A percentile compares a stretch with the other conserved stretches of the same genome.
These are phyloP conservation scores for Colletotrichum liriopes DNA, from an alignment of 2,329 filamentous ascomycete genomes.

Conservation along the genomic window DNA sequence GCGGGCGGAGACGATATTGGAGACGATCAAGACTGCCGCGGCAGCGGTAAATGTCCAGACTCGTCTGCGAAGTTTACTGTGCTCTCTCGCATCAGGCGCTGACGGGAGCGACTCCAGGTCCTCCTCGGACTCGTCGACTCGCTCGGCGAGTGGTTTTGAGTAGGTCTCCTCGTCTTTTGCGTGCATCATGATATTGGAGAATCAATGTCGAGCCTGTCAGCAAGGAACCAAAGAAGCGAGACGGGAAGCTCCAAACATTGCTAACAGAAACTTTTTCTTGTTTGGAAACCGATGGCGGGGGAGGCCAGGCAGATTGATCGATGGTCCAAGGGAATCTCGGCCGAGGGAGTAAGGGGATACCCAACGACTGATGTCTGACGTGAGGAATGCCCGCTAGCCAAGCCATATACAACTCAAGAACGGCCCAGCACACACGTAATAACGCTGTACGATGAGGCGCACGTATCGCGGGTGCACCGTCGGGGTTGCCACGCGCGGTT, in stretches of 20 bases:
- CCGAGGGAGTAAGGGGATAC: constrained; percentile 30
- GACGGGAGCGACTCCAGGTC: constrained; percentile 40
- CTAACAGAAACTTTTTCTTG: neutral
- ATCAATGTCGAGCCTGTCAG: neutral
- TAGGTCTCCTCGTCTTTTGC: constrained; percentile 29
- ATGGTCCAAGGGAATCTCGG: constrained; percentile 9
- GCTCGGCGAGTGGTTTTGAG: constrained; percentile 38
- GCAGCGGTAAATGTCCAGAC: constrained; percentile 19
- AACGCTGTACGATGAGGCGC: constrained; percentile 16
- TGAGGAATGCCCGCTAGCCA: constrained; percentile 21
- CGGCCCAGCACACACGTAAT: neutral
- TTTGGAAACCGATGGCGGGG: neutral
- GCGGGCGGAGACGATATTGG: constrained; percentile 43
- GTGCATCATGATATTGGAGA: constrained; percentile 37
- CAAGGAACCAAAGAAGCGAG: neutral
- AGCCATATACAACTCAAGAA: neutral
- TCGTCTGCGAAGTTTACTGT: constrained; percentile 8
- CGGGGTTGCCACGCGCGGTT: constrained; percentile 15
- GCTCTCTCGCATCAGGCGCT: constrained; percentile 15
- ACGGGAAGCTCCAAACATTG: neutral
- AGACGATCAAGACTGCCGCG: constrained; percentile 32
- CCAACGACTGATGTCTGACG: constrained; percentile 28
- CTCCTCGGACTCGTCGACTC: constrained; percentile 43
- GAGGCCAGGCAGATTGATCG: neutral
- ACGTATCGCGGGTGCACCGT: neutral